Percentiles rank a stretch among this genome's conserved stretches.
phyloP scores from a whole-genome alignment of 1,284 basidiomycete genomes.

The Ustilago nuda region DNA sequence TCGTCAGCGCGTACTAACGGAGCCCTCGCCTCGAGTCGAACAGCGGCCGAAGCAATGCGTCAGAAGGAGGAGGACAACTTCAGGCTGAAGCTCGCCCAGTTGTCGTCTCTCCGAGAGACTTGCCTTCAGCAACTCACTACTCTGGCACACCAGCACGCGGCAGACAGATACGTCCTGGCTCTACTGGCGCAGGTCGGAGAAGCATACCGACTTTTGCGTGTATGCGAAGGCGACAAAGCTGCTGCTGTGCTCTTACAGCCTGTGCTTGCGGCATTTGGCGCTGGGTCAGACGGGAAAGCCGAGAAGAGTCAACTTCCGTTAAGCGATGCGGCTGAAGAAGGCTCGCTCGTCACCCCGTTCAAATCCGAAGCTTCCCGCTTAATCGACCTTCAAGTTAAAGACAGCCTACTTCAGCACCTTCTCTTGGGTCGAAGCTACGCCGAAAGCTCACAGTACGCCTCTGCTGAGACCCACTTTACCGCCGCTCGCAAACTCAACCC shows the following conservation, averaged over 20 bases:
- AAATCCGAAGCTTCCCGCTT: conserved; percentile 4
- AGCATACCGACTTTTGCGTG: conserved; percentile 56
- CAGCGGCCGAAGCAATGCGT: conserved; percentile 42
- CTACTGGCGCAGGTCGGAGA: conserved; percentile 54
- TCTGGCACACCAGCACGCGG: conserved; percentile 36
- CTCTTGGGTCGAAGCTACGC: conserved; percentile 60
- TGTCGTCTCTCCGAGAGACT: conserved; percentile 23
- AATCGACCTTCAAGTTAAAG: conserved; percentile 30
- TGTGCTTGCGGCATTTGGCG: background rate
- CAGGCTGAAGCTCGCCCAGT: conserved; percentile 23
- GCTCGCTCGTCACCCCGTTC: background rate
- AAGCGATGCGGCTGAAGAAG: conserved; percentile 11
- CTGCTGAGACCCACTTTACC: conserved; percentile 58
- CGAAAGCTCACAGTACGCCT: conserved; percentile 60
- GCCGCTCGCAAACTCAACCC: conserved; percentile 51
- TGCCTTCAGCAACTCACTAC: conserved; percentile 27
- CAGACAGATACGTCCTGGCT: conserved; percentile 42
- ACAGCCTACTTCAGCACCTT: conserved; percentile 51
- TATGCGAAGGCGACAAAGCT: conserved; percentile 50
- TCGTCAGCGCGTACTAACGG: conserved; percentile 22
- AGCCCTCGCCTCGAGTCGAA: conserved; percentile 27
- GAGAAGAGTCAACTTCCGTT: background rate
- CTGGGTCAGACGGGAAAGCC: background rate
- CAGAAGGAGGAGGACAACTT: conserved; percentile 32
- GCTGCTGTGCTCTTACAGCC: conserved; percentile 32